Evolutionary conservation across 345 rosid species (phyloP).

Genomic region (Pelargonium nanum): DNA sequence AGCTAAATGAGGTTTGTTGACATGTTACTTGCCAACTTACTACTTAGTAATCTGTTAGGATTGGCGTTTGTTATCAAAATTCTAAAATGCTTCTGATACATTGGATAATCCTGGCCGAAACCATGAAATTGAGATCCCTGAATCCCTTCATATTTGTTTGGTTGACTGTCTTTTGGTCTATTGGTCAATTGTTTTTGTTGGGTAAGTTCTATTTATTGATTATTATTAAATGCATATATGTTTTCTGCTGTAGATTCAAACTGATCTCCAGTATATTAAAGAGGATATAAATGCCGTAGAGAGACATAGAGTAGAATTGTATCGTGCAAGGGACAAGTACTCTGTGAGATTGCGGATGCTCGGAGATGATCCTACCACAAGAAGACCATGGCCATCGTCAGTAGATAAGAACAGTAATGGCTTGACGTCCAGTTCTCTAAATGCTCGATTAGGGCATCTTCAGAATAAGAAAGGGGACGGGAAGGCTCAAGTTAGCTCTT

Average conservation of each 20-base stretch:
- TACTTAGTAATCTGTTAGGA: background rate
- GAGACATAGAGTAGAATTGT: slow-evolving; percentile 76
- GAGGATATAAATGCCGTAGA: slow-evolving; percentile 88
- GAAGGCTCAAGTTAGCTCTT: slow-evolving; percentile 56
- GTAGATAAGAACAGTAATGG: slow-evolving; percentile 45
- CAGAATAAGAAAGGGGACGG: slow-evolving; percentile 58
- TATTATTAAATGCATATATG: background rate
- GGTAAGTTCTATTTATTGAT: background rate
- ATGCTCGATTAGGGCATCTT: slow-evolving; percentile 46
- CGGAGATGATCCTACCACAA: slow-evolving; percentile 60
- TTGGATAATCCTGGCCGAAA: too few relatives aligned
- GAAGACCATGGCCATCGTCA: slow-evolving; percentile 53
- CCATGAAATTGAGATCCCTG: too few relatives aligned
- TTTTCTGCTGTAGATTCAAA: slow-evolving; percentile 48
- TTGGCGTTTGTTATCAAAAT: background rate
- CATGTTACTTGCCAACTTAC: background rate
- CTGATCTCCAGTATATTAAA: slow-evolving; percentile 77
- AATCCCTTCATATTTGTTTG: too few relatives aligned
- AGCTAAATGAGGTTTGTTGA: slow-evolving; percentile 64
- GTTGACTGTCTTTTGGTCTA: background rate
- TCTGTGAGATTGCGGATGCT: slow-evolving; percentile 74
- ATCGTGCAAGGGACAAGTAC: slow-evolving; percentile 68
- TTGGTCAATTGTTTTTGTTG: background rate
- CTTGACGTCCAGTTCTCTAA: slow-evolving; percentile 40
- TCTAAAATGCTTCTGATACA: too few relatives aligned